Evolutionary conservation across 345 rosid species (phyloP), one percentile per base, ranked within the genome.

Genomic region (Litchi chinensis): DNA sequence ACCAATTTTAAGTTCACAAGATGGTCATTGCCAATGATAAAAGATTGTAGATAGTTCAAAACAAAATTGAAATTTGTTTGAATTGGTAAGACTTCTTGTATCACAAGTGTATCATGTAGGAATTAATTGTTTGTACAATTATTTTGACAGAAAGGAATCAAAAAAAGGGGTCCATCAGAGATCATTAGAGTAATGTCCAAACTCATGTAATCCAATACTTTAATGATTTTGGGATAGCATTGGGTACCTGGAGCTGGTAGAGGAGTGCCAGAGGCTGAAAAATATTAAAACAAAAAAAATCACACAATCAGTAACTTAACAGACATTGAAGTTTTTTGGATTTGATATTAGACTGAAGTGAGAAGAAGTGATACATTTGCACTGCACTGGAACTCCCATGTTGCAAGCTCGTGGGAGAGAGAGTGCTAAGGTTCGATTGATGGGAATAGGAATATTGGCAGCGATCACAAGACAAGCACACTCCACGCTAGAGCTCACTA

Each of bases 241-340:
- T n/a, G 5, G 12, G 37, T 87, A 91, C 95, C 98, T 87, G 97
- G 98, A 74, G 97, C 90, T 48, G 98, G 98, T 13, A 95, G 86
- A 77, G 98, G 98, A 46, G 90, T 41, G 28, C 94, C 97, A 48
- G 98, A 74, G 63, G 93, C 98, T 92, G 89, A 84, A 83, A 83
- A 76, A 77, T 8, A 48, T 40, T 54, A 54, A 16, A 54, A 16
- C 59, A 54, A 76, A 68, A 0, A 0, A 26, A 16, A 78, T 65
- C 21, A 22, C 50, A 22, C 3, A 21, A 5, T 28, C 22, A 84
- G 21, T 26, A 24, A 48, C 15, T 28, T 5, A 68, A 37, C 59
- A 10, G 16, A 21, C 3, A 4, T 15, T 22, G 10, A 56, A 21
- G n/a, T 9, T 37, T 13, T 21, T 26, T 19, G 37, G 69, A 22